A percentile compares a stretch with the other conserved stretches of the same genome.
phyloP scores from a whole-genome alignment of 2,329 filamentous ascomycete species.

The Fusarium goolgardi region DNA sequence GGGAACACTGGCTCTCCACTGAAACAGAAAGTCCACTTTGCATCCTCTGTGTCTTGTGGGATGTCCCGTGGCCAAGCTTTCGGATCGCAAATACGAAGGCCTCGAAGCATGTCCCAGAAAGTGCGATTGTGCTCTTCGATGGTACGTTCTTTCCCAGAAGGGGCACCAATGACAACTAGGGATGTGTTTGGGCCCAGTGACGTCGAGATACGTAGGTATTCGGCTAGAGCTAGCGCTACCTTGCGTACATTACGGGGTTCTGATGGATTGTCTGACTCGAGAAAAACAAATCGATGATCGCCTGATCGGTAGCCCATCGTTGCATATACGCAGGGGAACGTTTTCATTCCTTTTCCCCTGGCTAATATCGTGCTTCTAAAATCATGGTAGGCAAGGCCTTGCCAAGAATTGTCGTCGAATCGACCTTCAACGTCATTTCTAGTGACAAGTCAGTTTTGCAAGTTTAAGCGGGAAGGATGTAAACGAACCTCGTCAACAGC shows the following conservation, averaged over 20 bases:
- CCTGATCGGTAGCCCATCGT: conserved; percentile 3
- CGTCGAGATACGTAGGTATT: conserved; percentile 2
- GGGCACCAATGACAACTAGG: background rate
- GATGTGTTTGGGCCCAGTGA: background rate
- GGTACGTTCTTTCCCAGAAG: background rate
- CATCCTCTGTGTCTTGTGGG: conserved; percentile 3
- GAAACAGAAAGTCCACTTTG: conserved; percentile 10
- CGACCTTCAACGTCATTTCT: background rate
- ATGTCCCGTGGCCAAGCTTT: conserved; percentile 2
- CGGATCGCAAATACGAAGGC: conserved; percentile 4
- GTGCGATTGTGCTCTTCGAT: conserved; percentile 6
- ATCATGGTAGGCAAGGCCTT: conserved; percentile 8
- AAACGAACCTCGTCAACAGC: conserved; percentile 7
- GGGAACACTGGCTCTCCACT: conserved; percentile 3
- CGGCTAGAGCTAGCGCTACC: background rate
- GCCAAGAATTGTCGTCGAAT: conserved; percentile 5
- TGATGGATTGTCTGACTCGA: conserved; percentile 5
- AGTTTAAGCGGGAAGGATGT: too few species aligned
- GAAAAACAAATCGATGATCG: conserved; percentile 7
- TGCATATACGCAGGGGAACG: conserved; percentile 8
- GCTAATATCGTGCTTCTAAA: conserved; percentile 4
- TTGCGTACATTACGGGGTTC: conserved; percentile 6
- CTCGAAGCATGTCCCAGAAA: conserved; percentile 16
- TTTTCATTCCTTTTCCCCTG: background rate
- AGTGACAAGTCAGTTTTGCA: background rate